Evolutionary conservation across 31 red algal species (phyloP), one percentile per base, ranked within the genome.

Genomic region (Asparagopsis taxiformis): DNA sequence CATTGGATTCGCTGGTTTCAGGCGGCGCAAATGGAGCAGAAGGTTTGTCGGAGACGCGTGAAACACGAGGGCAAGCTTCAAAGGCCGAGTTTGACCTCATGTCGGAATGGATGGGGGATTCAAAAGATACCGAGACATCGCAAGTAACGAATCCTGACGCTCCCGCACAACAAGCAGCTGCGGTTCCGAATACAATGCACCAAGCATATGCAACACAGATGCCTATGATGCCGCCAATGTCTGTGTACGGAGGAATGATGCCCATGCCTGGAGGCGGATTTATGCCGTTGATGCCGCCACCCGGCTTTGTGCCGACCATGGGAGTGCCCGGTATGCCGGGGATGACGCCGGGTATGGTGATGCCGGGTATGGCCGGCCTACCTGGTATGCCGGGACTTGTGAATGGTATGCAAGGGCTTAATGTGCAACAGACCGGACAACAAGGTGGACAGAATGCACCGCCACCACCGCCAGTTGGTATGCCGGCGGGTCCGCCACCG

Each of bases 41-140:
- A 19, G 50, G 22, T 50, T n/a, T n/a, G n/a, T n/a, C n/a, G n/a
- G n/a, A n/a, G n/a, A n/a, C n/a, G n/a, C n/a, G n/a, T n/a, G n/a
- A n/a, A n/a, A 19, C 65, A 31, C 38, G 15, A 19, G 23, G 0
- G 28, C 61, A 44, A 16, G 23, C 29, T 55, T 43, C 37, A 21
- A 39, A 33, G 39, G 49, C 28, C 2, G 74, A 67, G 13, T 79
- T 79, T 66, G 74, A 79, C n/a, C 49, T 79, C n/a, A 79, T 79
- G 74, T 79, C 74, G 34, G 74, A 79, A 67, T 79, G 74, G 74
- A 79, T 79, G 74, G 74, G 74, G 4, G 74, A 79, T 21, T 48
- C 34, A 7, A 79, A 77, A 43, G 57, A 66, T 22, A 59, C 59
- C 19, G 59, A 66, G 13, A 55, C 13, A 31, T 22, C 43, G 1